These are phyloP conservation scores for Aspergillus floridensis DNA, from an alignment of 2,329 filamentous ascomycete genomes.

Conservation along the genomic window DNA sequence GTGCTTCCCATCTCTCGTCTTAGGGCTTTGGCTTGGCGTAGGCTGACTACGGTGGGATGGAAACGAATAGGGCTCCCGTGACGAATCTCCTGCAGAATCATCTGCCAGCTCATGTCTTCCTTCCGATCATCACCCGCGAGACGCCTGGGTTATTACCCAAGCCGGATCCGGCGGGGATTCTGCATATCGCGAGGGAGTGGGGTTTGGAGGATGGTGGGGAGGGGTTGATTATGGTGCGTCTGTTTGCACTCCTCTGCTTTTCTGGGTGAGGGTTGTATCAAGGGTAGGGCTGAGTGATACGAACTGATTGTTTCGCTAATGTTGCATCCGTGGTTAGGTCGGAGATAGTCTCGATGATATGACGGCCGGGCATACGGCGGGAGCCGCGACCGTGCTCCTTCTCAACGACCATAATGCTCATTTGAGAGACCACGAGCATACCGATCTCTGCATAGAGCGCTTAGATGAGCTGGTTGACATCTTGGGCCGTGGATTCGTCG, in stretches of 20 bases:
- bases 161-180: constrained; percentile 80
- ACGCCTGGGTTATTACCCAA: constrained; percentile 65
- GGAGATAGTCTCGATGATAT: constrained; percentile 91
- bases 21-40: too few relatives aligned
- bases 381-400: constrained; percentile 85
- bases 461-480: constrained; percentile 75
- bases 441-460: constrained; percentile 68
- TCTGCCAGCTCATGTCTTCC: constrained; percentile 65
- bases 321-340: constrained; percentile 33
- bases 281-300: too few relatives aligned
- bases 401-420: constrained; percentile 76
- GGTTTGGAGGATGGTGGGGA: constrained; percentile 53
- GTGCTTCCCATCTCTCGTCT: too few relatives aligned
- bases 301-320: background rate
- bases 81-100: constrained; percentile 63
- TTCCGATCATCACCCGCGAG: constrained; percentile 83
- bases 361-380: constrained; percentile 77
- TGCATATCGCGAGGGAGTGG: constrained; percentile 81
- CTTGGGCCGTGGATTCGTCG: constrained; percentile 71
- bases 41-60: background rate
- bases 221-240: constrained; percentile 39
- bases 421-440: constrained; percentile 69
- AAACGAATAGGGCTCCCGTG: constrained; percentile 37
- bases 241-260: background rate
- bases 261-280: too few relatives aligned